Percentiles rank a stretch among this genome's conserved stretches.
These are phyloP conservation scores for Ophiostoma australiae DNA, from an alignment of 2,329 filamentous ascomycete genomes.

Conservation along the genomic window DNA sequence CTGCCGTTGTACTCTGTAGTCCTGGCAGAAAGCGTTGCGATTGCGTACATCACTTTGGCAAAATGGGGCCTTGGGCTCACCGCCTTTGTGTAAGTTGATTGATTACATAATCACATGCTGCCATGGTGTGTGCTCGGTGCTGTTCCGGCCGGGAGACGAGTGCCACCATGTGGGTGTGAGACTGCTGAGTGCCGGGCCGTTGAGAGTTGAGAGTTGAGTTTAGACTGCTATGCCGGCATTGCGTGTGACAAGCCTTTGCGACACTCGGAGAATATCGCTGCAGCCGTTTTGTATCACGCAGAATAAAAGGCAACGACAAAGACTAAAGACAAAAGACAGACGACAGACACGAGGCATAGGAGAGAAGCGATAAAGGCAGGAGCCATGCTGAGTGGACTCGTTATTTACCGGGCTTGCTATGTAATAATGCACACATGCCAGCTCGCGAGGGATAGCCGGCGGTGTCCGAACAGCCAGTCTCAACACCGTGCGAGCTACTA, in stretches of 20 bases:
- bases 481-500: background rate
- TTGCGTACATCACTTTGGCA: background rate
- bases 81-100: slow-evolving; percentile 10
- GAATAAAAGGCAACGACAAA: background rate
- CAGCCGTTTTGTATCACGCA: background rate
- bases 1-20: background rate
- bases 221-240: background rate
- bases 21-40: slow-evolving; percentile 3
- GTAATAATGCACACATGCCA: background rate
- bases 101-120: background rate
- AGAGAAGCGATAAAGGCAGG: background rate
- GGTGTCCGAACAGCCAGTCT: background rate
- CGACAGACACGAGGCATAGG: background rate
- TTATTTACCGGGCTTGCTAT: background rate
- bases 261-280: background rate
- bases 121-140: background rate
- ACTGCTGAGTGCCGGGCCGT: background rate
- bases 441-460: too few species aligned
- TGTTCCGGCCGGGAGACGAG: background rate
- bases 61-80: background rate
- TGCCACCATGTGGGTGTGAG: background rate
- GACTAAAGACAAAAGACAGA: too few species aligned
- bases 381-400: background rate
- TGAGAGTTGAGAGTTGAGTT: background rate
- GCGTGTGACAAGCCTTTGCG: background rate